Evolutionary conservation across 306 rosid species (phyloP), one percentile per base, ranked within the genome.

Genomic region (Cicer cuneatum): DNA sequence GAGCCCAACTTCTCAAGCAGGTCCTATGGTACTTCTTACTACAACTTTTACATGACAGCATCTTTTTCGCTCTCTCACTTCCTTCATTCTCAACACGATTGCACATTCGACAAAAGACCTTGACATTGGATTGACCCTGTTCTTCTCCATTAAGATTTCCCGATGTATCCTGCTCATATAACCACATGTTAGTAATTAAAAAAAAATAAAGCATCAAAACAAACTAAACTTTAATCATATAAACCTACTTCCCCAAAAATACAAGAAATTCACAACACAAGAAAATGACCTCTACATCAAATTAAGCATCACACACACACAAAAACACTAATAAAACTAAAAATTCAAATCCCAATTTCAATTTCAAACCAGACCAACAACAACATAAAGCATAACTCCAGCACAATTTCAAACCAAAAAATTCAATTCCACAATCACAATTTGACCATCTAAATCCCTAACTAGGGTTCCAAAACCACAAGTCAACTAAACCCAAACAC

Each of bases 11-110:
- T 81, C 87, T 92, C 90, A 95, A 80, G 85, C 99, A 95, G 84
- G 82, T 89, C 85, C 96, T 87, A 75, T 95, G 99, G 83, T 95
- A 95, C 76, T 92, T 92, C 86, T 95, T 95, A 78, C 92, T 78
- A 78, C 99, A 95, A 53, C 86, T 90, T 87, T 95, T 95, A 82
- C 99, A 95, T 0, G 99, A 89, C 77, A 95, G 90, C 99, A 95
- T 95, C 85, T 81, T 90, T 46, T 85, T 89, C 13, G 98, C 96
- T 75, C 73, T 90, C 82, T 95, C 96, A 78, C 93, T 92, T 74
- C 92, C 89, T 77, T 95, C 96, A 11, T 89, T 86, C 84, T 95
- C 99, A 37, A 92, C 93, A 71, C 81, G 86, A 82, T 92, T 92
- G 75, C 99, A 95, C 89, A 95, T 87, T 42, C 98, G 88, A 85